phyloP scores from a whole-genome alignment of 2,329 filamentous ascomycete species.

The Fusarium proliferatum region DNA sequence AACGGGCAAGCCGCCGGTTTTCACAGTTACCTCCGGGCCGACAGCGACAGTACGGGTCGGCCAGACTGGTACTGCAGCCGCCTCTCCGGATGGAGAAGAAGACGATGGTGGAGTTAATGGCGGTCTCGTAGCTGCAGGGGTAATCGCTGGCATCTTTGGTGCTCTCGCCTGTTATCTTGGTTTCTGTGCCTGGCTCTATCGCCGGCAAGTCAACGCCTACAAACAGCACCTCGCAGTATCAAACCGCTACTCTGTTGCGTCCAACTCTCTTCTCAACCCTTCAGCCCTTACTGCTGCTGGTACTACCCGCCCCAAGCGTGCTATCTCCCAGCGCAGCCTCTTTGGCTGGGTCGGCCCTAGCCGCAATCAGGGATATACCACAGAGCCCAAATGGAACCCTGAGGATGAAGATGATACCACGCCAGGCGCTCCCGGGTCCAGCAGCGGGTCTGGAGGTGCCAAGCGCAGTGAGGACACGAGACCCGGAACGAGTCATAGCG shows the following conservation, averaged over 20 bases:
- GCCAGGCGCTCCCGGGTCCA: conserved; percentile 38
- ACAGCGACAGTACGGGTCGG: conserved; percentile 55
- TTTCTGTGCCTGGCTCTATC: conserved; percentile 79
- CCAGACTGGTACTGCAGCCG: conserved; percentile 45
- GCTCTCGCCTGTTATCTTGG: conserved; percentile 72
- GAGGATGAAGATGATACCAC: conserved; percentile 41
- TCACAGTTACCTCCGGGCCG: conserved; percentile 69
- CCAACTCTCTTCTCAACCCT: conserved; percentile 52
- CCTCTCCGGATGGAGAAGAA: conserved; percentile 4
- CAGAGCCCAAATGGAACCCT: conserved; percentile 48
- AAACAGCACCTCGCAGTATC: conserved; percentile 74
- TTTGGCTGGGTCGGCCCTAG: conserved; percentile 50
- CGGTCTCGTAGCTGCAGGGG: conserved; percentile 59
- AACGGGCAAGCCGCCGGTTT: conserved; percentile 75
- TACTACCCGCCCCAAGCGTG: conserved; percentile 17
- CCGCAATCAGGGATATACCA: conserved; percentile 32
- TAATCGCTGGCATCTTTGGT: conserved; percentile 74
- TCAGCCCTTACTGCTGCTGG: background rate
- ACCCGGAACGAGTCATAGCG: conserved; percentile 42
- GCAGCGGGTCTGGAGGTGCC: conserved; percentile 35
- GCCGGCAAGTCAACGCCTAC: conserved; percentile 76
- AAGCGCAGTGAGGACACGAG: conserved; percentile 45
- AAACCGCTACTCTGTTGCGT: conserved; percentile 64
- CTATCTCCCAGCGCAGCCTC: conserved; percentile 39
- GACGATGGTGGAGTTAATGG: conserved; percentile 43